Evolutionary conservation across 2,329 filamentous ascomycete species (phyloP).

Genomic region (Lomentospora prolificans): DNA sequence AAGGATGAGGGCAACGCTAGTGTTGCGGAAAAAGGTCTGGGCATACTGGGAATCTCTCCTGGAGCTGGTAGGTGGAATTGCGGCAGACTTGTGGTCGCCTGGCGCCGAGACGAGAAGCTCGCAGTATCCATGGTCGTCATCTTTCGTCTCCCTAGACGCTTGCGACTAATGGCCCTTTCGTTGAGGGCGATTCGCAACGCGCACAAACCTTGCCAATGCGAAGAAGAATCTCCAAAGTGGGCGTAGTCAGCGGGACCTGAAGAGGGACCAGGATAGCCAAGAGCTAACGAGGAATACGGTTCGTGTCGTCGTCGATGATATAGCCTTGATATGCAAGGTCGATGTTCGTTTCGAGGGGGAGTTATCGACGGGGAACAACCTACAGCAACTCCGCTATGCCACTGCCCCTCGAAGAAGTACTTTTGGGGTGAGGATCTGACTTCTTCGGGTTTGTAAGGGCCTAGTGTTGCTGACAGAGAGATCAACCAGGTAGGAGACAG

Average conservation of each 20-base stretch:
- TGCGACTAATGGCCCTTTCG: not conserved
- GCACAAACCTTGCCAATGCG: not conserved
- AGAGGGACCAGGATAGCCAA: not conserved
- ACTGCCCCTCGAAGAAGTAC: not conserved
- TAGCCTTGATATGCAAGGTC: not conserved
- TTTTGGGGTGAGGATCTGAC: not conserved
- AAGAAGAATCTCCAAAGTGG: not conserved
- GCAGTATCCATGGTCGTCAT: conserved; percentile 7
- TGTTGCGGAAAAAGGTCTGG: conserved; percentile 17
- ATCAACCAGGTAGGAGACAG: not conserved
- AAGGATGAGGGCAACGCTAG: conserved; percentile 21
- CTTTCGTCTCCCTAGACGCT: not conserved
- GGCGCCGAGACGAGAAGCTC: conserved; percentile 61
- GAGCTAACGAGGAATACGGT: not conserved
- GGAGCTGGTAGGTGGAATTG: conserved; percentile 57
- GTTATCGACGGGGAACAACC: not conserved
- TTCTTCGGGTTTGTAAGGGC: not conserved
- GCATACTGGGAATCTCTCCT: conserved; percentile 40
- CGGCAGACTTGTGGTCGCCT: conserved; percentile 58
- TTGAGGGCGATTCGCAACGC: not conserved
- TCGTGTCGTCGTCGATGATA: not conserved
- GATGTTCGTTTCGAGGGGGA: not conserved
- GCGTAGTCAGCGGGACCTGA: not conserved
- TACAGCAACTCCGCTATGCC: not conserved
- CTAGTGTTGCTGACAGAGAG: not conserved